Evolutionary conservation across 2,329 filamentous ascomycete genomes (phyloP), one percentile per base, ranked within the genome.

Genomic region (Epichloe bromicola): DNA sequence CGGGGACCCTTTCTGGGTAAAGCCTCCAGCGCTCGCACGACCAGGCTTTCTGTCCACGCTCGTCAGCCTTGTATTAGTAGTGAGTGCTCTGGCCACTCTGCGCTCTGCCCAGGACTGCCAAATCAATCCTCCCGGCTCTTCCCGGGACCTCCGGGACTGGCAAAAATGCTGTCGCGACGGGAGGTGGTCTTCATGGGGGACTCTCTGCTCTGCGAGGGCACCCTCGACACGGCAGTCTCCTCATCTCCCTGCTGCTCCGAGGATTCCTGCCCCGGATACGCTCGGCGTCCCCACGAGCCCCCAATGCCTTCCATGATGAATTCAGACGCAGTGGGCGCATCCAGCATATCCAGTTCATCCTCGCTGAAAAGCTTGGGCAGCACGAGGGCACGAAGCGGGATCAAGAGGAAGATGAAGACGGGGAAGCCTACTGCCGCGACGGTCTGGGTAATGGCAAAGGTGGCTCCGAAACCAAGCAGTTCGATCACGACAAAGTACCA

Each of bases 401-500:
- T 82, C 5, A 88, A 70, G 15, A 79, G 65, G 46, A 88, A 67
- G 60, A 89, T 88, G 56, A 88, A 77, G 37, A 88, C 74, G 8
- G 86, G 86, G 57, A 90, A 91, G 0, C 86, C 86, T 11, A 91
- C 86, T 2, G 86, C 86, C 3, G 86, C 86, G 47, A 90, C 83
- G 0, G 86, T 90, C 68, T 91, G 83, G 0, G 86, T 89, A 59
- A 90, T 86, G 53, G 86, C 86, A 63, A 91, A 89, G 0, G 86
- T 91, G 20, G 82, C 85, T 3, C 74, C 86, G 58, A 90, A 89
- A 0, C 80, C 85, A 42, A 83, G 23, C 4, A 90, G 67, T 65
- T 89, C 82, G 36, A 88, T 66, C 7, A 67, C 68, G 5, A 88
- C 82, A 60, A 90, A 91, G 4, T 68, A 66, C 84, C 85, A 89